phyloP scores from a whole-genome alignment of 768 basidiomycete species.

The Lactarius akahatsu region DNA sequence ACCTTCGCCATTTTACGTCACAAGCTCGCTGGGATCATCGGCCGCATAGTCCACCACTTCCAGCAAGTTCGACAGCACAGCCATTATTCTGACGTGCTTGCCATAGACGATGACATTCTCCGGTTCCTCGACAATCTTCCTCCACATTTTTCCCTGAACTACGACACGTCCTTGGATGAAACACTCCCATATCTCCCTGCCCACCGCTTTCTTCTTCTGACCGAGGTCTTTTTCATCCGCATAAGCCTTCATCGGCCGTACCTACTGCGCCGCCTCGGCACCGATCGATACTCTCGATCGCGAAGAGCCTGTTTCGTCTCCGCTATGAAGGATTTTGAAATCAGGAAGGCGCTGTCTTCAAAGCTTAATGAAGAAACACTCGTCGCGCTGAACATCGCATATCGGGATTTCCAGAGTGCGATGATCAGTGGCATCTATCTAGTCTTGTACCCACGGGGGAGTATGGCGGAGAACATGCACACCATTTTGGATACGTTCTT shows the following conservation, averaged over 20 bases:
- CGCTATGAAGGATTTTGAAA: slow-evolving; percentile 81
- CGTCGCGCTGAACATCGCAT: slow-evolving; percentile 75
- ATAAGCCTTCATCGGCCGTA: slow-evolving; percentile 87
- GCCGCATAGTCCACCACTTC: slow-evolving; percentile 90
- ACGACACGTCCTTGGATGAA: slow-evolving; percentile 77
- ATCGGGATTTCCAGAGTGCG: slow-evolving; percentile 84
- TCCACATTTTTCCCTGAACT: slow-evolving; percentile 71
- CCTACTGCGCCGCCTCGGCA: slow-evolving; percentile 72
- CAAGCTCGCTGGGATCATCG: slow-evolving; percentile 78
- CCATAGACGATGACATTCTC: slow-evolving; percentile 80
- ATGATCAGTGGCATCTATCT: slow-evolving; percentile 90
- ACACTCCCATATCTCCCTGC: slow-evolving; percentile 64
- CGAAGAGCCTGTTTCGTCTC: slow-evolving; percentile 88
- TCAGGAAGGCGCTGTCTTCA: slow-evolving; percentile 68
- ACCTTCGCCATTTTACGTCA: slow-evolving; percentile 89
- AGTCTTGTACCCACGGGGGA: slow-evolving; percentile 72
- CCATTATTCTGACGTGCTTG: slow-evolving; percentile 80
- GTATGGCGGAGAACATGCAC: slow-evolving; percentile 70
- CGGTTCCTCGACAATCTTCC: slow-evolving; percentile 76
- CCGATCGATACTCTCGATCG: slow-evolving; percentile 79
- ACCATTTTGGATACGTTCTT: slow-evolving; percentile 77
- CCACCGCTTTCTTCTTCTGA: slow-evolving; percentile 86
- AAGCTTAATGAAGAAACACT: slow-evolving; percentile 60
- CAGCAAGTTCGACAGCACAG: slow-evolving; percentile 77
- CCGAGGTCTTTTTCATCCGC: slow-evolving; percentile 85